Percentiles rank a stretch among this genome's conserved stretches.
Evolutionary conservation across 1,139 yeast species (phyloP).

Genomic region (Petasospora fabianii): DNA sequence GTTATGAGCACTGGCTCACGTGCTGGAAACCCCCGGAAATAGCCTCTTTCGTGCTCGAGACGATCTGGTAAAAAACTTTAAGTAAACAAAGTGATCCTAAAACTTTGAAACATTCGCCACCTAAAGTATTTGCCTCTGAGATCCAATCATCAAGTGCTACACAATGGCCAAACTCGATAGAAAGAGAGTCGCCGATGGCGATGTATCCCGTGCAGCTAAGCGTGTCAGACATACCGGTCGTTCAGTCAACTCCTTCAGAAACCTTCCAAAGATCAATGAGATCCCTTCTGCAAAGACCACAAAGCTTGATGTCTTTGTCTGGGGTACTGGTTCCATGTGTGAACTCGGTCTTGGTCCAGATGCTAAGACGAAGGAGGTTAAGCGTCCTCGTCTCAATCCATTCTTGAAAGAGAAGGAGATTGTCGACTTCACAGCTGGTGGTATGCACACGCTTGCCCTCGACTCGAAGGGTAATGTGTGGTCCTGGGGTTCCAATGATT

Average conservation of each 20-base stretch:
- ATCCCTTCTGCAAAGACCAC: conserved; percentile 22
- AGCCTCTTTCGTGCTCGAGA: conserved; percentile 10
- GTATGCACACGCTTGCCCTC: conserved; percentile 87
- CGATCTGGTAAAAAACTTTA: conserved; percentile 1
- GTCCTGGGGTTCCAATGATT: conserved; percentile 98
- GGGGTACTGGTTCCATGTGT: conserved; percentile 98
- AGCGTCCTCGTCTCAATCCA: conserved; percentile 90
- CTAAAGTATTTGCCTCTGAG: too few relatives aligned
- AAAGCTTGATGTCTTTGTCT: conserved; percentile 71
- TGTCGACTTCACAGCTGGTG: conserved; percentile 89
- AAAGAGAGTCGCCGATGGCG: conserved; percentile 23
- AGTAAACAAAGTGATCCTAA: too few relatives aligned
- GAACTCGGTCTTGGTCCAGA: conserved; percentile 93
- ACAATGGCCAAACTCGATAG: conserved; percentile 26
- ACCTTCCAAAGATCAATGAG: conserved; percentile 26
- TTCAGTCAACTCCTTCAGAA: conserved; percentile 26
- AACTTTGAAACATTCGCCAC: too few relatives aligned
- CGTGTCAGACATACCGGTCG: conserved; percentile 27
- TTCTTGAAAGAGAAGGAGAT: conserved; percentile 63
- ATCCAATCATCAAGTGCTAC: not conserved
- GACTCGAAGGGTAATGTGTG: conserved; percentile 72
- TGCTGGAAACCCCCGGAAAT: conserved; percentile 9
- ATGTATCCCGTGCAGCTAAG: conserved; percentile 14
- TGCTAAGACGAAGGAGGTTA: conserved; percentile 85
- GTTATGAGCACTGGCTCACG: not conserved